These are phyloP conservation scores for Didymella arachidicola DNA, from an alignment of 2,329 filamentous ascomycete species.

Conservation along the genomic window DNA sequence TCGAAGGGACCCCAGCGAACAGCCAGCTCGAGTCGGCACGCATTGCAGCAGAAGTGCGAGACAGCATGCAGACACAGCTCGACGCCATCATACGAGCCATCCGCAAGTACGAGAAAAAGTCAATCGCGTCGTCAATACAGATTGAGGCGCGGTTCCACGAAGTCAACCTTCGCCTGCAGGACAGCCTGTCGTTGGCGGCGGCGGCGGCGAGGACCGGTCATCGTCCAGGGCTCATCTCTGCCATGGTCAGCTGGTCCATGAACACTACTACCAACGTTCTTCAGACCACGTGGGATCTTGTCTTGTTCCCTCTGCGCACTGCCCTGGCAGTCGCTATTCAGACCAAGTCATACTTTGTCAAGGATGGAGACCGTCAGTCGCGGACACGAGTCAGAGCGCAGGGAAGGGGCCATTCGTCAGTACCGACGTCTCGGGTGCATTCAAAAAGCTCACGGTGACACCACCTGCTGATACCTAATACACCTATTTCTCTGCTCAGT, in stretches of 20 bases:
- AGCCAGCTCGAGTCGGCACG: slow-evolving; percentile 51
- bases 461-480: slow-evolving; percentile 18
- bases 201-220: slow-evolving; percentile 61
- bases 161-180: slow-evolving; percentile 74
- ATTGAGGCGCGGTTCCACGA: slow-evolving; percentile 77
- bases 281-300: slow-evolving; percentile 38
- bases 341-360: slow-evolving; percentile 34
- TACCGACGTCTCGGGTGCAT: slow-evolving; percentile 41
- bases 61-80: slow-evolving; percentile 77
- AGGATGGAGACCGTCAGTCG: slow-evolving; percentile 32
- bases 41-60: slow-evolving; percentile 64
- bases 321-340: slow-evolving; percentile 21
- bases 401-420: slow-evolving; percentile 33
- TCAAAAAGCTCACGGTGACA: slow-evolving; percentile 37
- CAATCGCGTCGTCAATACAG: slow-evolving; percentile 75
- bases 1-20: slow-evolving; percentile 54
- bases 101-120: slow-evolving; percentile 88
- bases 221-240: slow-evolving; percentile 42
- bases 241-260: slow-evolving; percentile 40
- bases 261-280: slow-evolving; percentile 31
- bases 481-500: slow-evolving; percentile 10
- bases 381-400: slow-evolving; percentile 36
- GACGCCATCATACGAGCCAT: slow-evolving; percentile 90
- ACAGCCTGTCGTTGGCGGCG: slow-evolving; percentile 81
- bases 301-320: slow-evolving; percentile 44